Percentiles rank a stretch among this genome's conserved stretches.
These are phyloP conservation scores for Ophioceras dolichostomum DNA, from an alignment of 2,329 filamentous ascomycete species.

Conservation along the genomic window DNA sequence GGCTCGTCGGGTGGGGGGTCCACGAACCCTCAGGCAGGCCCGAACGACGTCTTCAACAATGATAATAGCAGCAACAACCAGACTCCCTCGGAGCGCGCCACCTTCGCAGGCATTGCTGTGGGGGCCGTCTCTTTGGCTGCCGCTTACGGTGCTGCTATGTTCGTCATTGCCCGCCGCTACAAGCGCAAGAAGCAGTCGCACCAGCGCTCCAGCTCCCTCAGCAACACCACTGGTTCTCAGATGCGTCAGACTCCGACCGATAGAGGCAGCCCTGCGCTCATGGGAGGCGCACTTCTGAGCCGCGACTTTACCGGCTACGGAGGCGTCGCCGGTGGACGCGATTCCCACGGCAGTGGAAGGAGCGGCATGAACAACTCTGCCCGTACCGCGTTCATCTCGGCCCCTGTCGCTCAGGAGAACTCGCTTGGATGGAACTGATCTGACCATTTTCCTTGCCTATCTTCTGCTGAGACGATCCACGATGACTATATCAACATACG, in stretches of 20 bases:
- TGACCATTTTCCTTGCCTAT: too few relatives aligned
- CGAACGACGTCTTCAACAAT: constrained; percentile 21
- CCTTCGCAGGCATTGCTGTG: constrained; percentile 58
- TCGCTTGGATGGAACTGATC: constrained; percentile 90
- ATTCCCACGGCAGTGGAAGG: constrained; percentile 43
- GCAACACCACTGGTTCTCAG: constrained; percentile 31
- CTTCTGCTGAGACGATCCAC: too few relatives aligned
- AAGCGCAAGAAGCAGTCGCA: constrained; percentile 73
- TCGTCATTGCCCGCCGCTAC: constrained; percentile 82
- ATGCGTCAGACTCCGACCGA: constrained; percentile 38
- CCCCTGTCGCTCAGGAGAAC: constrained; percentile 86
- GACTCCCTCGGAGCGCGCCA: constrained; percentile 47
- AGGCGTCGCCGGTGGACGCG: constrained; percentile 34
- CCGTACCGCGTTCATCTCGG: constrained; percentile 61
- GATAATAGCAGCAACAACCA: constrained; percentile 29
- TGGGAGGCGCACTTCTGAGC: constrained; percentile 56
- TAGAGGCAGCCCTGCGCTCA: constrained; percentile 50
- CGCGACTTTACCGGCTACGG: constrained; percentile 44
- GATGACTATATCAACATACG: too few relatives aligned
- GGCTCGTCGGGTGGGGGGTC: constrained; percentile 19
- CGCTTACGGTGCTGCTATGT: constrained; percentile 90
- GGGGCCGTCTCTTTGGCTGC: constrained; percentile 68
- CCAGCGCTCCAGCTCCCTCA: constrained; percentile 63
- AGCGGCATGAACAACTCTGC: constrained; percentile 40
- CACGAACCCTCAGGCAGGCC: constrained; percentile 12